A percentile compares a stretch with the other conserved stretches of the same genome.
These are phyloP conservation scores for Scutellaria minor DNA, from an alignment of 257 asterid genomes.

Conservation along the genomic window DNA sequence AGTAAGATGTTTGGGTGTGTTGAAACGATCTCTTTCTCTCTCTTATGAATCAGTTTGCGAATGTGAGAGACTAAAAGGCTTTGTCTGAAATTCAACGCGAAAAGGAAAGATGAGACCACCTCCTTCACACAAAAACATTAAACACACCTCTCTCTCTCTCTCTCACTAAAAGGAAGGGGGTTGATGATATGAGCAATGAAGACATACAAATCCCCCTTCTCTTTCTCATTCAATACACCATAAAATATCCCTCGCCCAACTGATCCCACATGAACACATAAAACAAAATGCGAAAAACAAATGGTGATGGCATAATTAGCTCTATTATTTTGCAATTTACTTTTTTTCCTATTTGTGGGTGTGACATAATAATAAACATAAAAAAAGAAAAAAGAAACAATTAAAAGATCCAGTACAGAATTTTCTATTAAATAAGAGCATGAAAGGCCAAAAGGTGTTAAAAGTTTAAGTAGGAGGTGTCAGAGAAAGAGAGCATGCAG, in stretches of 20 bases:
- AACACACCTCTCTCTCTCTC: constrained; percentile 29
- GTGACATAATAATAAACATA: constrained; percentile 30
- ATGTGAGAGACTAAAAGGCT: constrained; percentile 39
- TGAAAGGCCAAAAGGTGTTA: constrained; percentile 44
- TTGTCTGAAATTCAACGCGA: constrained; percentile 55
- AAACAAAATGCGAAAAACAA: constrained; percentile 33
- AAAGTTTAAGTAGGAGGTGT: constrained; percentile 40
- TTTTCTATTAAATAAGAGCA: constrained; percentile 30
- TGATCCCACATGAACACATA: constrained; percentile 32
- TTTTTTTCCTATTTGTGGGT: constrained; percentile 31
- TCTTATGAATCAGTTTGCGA: constrained; percentile 22
- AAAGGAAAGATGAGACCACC: constrained; percentile 58
- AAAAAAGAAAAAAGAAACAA: background rate
- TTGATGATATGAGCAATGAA: constrained; percentile 40
- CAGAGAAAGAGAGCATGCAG: constrained; percentile 43
- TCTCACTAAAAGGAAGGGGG: constrained; percentile 39
- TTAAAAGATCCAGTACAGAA: constrained; percentile 23
- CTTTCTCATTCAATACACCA: constrained; percentile 50
- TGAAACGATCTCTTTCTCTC: constrained; percentile 16
- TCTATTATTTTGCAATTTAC: constrained; percentile 12
- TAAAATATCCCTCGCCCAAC: constrained; percentile 32
- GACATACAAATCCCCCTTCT: constrained; percentile 44
- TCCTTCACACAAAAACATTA: constrained; percentile 44
- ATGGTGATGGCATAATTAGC: constrained; percentile 38
- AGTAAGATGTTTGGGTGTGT: constrained; percentile 11